Conservation (phyloP, 495 filamentous ascomycete genomes). For the Cercophora sp. region DNA sequence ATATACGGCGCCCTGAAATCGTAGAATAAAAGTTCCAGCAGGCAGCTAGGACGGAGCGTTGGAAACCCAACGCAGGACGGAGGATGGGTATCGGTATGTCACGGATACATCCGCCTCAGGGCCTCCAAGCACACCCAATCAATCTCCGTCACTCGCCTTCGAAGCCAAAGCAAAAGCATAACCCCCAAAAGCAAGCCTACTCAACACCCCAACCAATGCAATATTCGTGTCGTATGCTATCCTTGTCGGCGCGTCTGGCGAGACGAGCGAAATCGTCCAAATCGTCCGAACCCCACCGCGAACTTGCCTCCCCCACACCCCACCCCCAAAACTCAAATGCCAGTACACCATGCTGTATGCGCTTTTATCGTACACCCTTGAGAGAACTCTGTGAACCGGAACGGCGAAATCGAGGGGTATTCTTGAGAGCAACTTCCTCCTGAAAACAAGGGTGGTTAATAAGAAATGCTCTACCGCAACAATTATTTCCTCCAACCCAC, state of each 20-base stretch:
- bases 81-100: background rate
- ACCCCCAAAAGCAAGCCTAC: slow-evolving; percentile 15
- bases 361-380: slow-evolving; percentile 29
- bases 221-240: slow-evolving; percentile 23
- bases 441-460: slow-evolving; percentile 36
- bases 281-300: background rate
- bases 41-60: no score
- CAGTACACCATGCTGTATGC: no score
- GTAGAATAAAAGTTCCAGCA: no score
- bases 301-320: no score
- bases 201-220: slow-evolving; percentile 31
- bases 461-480: slow-evolving; percentile 24
- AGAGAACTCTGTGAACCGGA: slow-evolving; percentile 19
- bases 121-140: no score
- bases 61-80: no score
- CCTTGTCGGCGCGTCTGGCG: background rate
- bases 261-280: background rate
- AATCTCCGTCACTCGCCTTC: no score
- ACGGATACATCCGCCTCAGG: no score
- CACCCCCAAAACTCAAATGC: background rate
- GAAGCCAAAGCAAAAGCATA: slow-evolving; percentile 8
- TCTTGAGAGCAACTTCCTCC: slow-evolving; percentile 30
- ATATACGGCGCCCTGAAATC: no score
- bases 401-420: slow-evolving; percentile 26
- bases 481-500: slow-evolving; percentile 82